These are phyloP conservation scores for Didymellaceae sp. DNA, from an alignment of 2,329 filamentous ascomycete genomes.

Conservation along the genomic window DNA sequence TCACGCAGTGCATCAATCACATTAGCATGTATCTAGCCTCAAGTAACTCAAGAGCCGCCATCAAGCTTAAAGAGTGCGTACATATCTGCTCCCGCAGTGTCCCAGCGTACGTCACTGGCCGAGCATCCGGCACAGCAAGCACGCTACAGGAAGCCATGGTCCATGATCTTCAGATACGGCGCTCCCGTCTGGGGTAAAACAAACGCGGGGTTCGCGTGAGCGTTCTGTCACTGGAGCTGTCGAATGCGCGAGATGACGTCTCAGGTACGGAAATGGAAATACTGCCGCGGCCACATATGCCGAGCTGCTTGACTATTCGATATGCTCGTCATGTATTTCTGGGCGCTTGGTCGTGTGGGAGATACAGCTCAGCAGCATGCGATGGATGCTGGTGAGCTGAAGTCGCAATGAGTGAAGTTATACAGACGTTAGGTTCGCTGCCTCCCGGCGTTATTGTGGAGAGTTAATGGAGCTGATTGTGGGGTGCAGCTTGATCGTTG, in stretches of 20 bases:
- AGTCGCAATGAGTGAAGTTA: not conserved
- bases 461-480: slow-evolving; percentile 8
- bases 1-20: not conserved
- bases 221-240: slow-evolving; percentile 14
- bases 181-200: slow-evolving; percentile 7
- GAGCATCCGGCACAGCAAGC: slow-evolving; percentile 1
- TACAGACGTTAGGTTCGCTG: not conserved
- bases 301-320: not conserved
- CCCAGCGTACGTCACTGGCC: slow-evolving; percentile 11
- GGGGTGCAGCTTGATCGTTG: slow-evolving; percentile 9
- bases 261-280: not conserved
- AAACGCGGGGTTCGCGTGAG: slow-evolving; percentile 12
- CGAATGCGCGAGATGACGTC: slow-evolving; percentile 13
- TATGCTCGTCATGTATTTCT: not conserved
- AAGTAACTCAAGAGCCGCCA: not conserved
- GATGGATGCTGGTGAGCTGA: not conserved
- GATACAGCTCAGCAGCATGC: not conserved
- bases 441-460: slow-evolving; percentile 12
- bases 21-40: not conserved
- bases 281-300: slow-evolving; percentile 1
- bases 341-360: not conserved
- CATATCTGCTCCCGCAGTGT: slow-evolving; percentile 1
- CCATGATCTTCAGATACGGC: not conserved
- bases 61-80: slow-evolving; percentile 6
- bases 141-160: slow-evolving; percentile 6